A percentile compares a stretch with the other conserved stretches of the same genome.
phyloP scores from a whole-genome alignment of 2,329 filamentous ascomycete species.

The Pseudogymnoascus sp. region DNA sequence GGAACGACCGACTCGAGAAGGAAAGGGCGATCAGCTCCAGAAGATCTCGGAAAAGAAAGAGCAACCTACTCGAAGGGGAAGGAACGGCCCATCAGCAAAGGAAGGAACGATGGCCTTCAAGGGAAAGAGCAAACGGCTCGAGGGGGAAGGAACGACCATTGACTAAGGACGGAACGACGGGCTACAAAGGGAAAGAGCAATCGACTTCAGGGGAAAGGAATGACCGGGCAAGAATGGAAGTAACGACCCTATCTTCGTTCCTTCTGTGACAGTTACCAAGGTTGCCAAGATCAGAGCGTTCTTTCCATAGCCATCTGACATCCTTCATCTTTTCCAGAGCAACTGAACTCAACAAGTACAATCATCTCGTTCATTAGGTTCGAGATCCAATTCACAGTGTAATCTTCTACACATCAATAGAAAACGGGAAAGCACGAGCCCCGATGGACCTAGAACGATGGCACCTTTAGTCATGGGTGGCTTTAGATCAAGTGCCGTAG shows the following conservation, averaged over 20 bases:
- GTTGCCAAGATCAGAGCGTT: neutral
- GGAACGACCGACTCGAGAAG: too few relatives aligned
- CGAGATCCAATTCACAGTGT: neutral
- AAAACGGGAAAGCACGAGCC: neutral
- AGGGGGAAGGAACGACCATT: too few relatives aligned
- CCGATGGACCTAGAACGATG: neutral
- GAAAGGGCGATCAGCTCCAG: too few relatives aligned
- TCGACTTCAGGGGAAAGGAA: too few relatives aligned
- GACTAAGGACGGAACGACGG: too few relatives aligned
- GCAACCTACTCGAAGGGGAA: too few relatives aligned
- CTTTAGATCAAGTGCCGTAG: neutral
- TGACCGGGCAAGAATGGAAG: too few relatives aligned
- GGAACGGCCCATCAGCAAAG: too few relatives aligned
- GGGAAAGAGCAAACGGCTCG: too few relatives aligned
- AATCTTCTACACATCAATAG: neutral
- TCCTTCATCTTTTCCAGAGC: neutral
- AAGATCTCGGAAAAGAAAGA: too few relatives aligned
- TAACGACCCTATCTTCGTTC: neutral
- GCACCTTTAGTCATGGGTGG: neutral
- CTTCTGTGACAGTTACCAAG: neutral
- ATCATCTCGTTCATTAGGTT: neutral
- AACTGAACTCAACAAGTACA: neutral
- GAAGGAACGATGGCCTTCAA: too few relatives aligned
- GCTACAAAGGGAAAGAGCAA: too few relatives aligned
- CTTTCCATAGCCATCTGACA: neutral